A percentile compares a stretch with the other conserved stretches of the same genome.
Evolutionary conservation across 1,284 basidiomycete species (phyloP).

Genomic region (Puccinia horiana): DNA sequence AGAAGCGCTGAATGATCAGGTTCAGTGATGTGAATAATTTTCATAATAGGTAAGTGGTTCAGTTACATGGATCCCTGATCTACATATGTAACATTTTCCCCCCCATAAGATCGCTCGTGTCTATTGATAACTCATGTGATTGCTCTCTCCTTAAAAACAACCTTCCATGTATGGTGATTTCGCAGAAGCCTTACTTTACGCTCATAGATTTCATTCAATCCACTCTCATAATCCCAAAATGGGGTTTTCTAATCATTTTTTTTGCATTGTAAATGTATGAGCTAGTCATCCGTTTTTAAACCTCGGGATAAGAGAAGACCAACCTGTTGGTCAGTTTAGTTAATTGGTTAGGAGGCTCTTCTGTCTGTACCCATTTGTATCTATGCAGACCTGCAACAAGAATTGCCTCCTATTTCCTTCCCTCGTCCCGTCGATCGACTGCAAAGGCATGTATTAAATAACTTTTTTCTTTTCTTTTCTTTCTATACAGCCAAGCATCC

Average conservation of each 20-base stretch:
- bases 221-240: not conserved
- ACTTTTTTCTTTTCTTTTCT: not conserved
- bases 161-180: not conserved
- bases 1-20: slow-evolving; percentile 23
- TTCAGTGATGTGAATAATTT: not conserved
- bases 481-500: not conserved
- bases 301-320: not conserved
- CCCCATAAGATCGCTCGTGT: not conserved
- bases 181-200: not conserved
- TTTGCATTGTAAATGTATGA: slow-evolving; percentile 5
- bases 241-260: not conserved
- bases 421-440: not conserved
- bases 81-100: not conserved
- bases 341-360: not conserved
- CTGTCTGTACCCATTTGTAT: not conserved
- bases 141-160: not conserved
- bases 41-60: not conserved
- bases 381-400: not conserved
- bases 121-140: not conserved
- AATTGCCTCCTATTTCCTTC: not conserved
- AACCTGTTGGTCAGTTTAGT: not conserved
- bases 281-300: not conserved
- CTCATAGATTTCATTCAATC: not conserved
- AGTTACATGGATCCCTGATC: not conserved
- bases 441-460: not conserved